Percentiles rank a stretch among this genome's conserved stretches.
These are phyloP conservation scores for Cordyceps tenuipes DNA, from an alignment of 2,329 filamentous ascomycete species.

Conservation along the genomic window DNA sequence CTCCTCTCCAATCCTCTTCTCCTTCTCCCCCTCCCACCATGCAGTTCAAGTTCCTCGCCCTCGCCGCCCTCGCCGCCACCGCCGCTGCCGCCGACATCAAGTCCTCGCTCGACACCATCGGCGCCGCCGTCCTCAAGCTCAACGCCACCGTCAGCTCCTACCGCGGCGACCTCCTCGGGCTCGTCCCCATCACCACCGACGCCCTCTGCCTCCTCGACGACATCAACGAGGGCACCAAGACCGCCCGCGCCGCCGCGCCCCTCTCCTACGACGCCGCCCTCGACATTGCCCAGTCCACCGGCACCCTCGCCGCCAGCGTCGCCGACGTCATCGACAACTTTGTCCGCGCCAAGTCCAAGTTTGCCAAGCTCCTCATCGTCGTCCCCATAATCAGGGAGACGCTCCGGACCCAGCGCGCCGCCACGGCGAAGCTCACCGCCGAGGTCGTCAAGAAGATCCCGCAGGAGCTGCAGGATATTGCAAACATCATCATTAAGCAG, in stretches of 20 bases:
- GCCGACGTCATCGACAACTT: conserved; percentile 31
- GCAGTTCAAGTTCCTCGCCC: conserved; percentile 12
- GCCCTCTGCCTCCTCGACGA: conserved; percentile 30
- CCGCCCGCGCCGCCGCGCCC: conserved; percentile 28
- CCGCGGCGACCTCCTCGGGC: conserved; percentile 29
- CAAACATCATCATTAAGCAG: conserved; percentile 26
- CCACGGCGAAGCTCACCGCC: conserved; percentile 29
- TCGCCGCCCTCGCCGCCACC: conserved; percentile 17
- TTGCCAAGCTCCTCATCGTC: conserved; percentile 31
- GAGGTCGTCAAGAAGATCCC: conserved; percentile 35
- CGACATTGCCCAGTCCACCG: conserved; percentile 29
- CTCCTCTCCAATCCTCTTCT: neutral
- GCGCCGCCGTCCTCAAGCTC: conserved; percentile 25
- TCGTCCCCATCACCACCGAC: conserved; percentile 32
- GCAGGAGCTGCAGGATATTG: conserved; percentile 22
- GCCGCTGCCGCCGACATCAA: conserved; percentile 24
- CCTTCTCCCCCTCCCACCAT: neutral
- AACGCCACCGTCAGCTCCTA: conserved; percentile 27
- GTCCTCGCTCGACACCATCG: conserved; percentile 27
- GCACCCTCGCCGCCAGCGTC: conserved; percentile 28
- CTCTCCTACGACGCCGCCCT: conserved; percentile 32
- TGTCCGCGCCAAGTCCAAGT: conserved; percentile 33
- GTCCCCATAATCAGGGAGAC: conserved; percentile 34
- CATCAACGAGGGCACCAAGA: conserved; percentile 30
- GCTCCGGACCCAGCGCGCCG: conserved; percentile 31